Evolutionary conservation across 139 green algal species (phyloP), one percentile per base, ranked within the genome.

Genomic region (Chlorella sp.): DNA sequence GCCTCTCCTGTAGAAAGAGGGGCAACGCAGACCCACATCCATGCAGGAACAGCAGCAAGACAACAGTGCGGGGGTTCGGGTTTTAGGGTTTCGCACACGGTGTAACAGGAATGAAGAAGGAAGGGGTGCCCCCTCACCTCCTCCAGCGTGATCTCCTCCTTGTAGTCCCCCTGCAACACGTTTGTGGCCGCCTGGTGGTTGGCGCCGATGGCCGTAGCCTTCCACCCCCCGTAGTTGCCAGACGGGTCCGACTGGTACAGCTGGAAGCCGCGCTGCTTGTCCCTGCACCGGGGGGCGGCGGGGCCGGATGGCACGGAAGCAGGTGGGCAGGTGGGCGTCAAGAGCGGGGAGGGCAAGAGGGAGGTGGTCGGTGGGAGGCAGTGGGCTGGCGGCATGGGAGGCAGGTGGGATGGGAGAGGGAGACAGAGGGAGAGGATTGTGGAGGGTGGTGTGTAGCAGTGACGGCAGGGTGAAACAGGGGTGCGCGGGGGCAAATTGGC

Each of bases 221-320:
- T 99, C 98, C 98, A 99, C 32, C 98, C 98, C 48, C 96, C 95
- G 81, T 99, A 99, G 94, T 99, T 99, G 77, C 98, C 98, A 53
- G 90, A 96, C 48, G 98, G 98, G 89, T 99, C 98, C 81, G 92
- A 97, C 90, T 99, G 97, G 93, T 99, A 99, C 36, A 99, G 95
- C 95, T 99, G 98, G 93, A 99, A 99, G 22, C 96, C 96, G 79
- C 96, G 95, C 86, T 97, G 93, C 88, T 98, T 94, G 90, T 99
- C 98, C 96, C 96, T 98, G 90, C 48, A 85, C 9, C 28, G 71
- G 28, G 71, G 24, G 15, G 75, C 34, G 18, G 75, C 30, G 69
- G 28, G 2, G 26, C 30, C 7, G 69, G 32, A 16, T 1, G n/a
- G 26, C 34, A 48, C 0, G 3, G 11, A 71, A 14, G 39, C 40